Base-by-base conservation (phyloP, 306 rosid genomes). In the Arachis hypogaea region DNA sequence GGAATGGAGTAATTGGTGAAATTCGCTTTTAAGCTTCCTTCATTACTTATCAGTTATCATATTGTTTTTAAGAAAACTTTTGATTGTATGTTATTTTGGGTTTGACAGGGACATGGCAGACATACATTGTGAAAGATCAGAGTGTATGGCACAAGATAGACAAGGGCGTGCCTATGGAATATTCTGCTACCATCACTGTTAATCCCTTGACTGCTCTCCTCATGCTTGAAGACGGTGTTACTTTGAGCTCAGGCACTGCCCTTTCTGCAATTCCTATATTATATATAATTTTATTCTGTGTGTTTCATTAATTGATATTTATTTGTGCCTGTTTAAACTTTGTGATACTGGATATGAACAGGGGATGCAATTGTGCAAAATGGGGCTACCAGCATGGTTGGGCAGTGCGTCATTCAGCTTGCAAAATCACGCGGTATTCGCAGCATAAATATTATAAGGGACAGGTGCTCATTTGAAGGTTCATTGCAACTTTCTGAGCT, bases 321-420 rank as follows among this genome's bases (percentile, higher is more conserved):
- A 1, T 60, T 75, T 78, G 5, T 50, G 29, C 14, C 12, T 36
- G 29, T 59, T 59, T 55, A 41, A 54, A 55, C 57, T 64, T 66
- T 28, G 59, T 77, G 52, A 52, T 38, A 75, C 12, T 67, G 73
- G 74, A 60, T 50, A 54, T 75, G 54, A 46, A 64, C 81, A 93
- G 98, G 98, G 64, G 94, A 91, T 78, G 74, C 90, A 78, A 83
- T 93, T 75, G 96, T 93, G 78, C 98, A 93, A 88, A 91, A 93
- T 80, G 98, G 98, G 78, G 92, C 98, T 7, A 91, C 97, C 52
- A 91, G 98, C 91, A 91, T 93, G 69, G 98, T 93, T 72, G 98
- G 98, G 59, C 94, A 89, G 82, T 93, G 98, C 74, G 82, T 91
- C 59, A 89, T 93, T 89, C 98, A 93, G 91, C 87, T 93, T 78